Conservation (phyloP, 2,329 filamentous ascomycete genomes). For the Botryotinia globosa region DNA sequence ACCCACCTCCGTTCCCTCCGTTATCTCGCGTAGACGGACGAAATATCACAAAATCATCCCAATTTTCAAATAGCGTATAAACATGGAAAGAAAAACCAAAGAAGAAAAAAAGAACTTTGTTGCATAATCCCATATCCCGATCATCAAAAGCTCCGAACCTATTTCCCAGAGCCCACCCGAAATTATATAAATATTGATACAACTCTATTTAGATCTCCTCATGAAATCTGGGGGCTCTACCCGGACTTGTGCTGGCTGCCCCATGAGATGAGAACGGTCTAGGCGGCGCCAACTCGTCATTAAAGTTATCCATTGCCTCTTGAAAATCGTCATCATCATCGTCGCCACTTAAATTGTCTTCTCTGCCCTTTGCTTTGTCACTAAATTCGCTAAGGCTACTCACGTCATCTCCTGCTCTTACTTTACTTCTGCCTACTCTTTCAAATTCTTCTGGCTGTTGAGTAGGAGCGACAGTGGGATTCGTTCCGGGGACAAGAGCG, state of each 20-base stretch:
- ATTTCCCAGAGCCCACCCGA: not conserved
- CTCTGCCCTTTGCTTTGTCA: not conserved
- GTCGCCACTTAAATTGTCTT: not conserved
- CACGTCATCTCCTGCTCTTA: not conserved
- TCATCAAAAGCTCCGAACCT: not conserved
- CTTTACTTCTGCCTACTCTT: not conserved
- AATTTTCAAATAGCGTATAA: not conserved
- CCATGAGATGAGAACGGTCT: conserved; percentile 28
- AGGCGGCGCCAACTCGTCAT: conserved; percentile 45
- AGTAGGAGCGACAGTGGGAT: not conserved
- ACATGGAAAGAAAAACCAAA: not conserved
- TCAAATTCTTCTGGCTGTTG: not conserved
- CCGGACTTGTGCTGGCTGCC: conserved; percentile 49
- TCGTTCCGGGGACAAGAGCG: not conserved
- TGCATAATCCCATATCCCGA: not conserved
- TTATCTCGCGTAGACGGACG: not conserved
- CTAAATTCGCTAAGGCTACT: not conserved
- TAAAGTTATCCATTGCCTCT: conserved; percentile 46
- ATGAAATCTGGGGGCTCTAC: conserved; percentile 56
- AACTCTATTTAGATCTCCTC: conserved; percentile 49
- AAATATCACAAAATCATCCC: not conserved
- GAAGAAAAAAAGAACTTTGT: too few species aligned
- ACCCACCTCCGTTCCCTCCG: too few species aligned
- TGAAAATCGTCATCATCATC: conserved; percentile 48
- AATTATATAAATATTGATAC: not conserved